These are phyloP conservation scores for Penicillium angulare DNA, from an alignment of 495 filamentous ascomycete genomes.

Conservation along the genomic window DNA sequence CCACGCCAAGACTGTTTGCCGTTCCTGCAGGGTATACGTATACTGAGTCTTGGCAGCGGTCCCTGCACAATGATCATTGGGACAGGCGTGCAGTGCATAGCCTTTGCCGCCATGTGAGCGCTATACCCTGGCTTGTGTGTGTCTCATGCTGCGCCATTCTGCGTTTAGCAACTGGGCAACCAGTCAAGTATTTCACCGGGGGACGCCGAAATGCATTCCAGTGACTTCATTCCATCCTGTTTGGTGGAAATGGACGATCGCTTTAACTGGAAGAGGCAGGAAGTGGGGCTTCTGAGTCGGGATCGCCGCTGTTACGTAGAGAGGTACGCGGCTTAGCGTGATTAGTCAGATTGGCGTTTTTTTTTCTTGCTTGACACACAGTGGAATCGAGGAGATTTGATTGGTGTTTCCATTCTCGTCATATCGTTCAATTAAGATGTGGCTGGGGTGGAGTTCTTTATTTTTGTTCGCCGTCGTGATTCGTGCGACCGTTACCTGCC, in stretches of 20 bases:
- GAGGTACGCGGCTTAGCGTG: neutral
- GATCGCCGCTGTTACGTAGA: neutral
- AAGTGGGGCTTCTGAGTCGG: neutral
- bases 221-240: neutral
- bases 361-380: neutral
- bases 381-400: neutral
- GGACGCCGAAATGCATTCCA: neutral
- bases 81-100: no score
- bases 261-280: neutral
- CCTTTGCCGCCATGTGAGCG: no score
- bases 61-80: no score
- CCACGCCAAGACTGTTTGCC: neutral
- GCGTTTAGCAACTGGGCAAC: neutral
- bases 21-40: constrained; percentile 11
- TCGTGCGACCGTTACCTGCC: no score
- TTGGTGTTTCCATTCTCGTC: no score
- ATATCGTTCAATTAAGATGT: no score
- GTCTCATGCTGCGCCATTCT: neutral
- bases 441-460: no score
- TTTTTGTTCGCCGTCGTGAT: no score
- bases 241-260: neutral
- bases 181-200: neutral
- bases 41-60: constrained; percentile 8
- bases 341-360: neutral
- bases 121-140: no score